phyloP scores from a whole-genome alignment of 2,329 filamentous ascomycete species.

The Stemphylium vesicarium region DNA sequence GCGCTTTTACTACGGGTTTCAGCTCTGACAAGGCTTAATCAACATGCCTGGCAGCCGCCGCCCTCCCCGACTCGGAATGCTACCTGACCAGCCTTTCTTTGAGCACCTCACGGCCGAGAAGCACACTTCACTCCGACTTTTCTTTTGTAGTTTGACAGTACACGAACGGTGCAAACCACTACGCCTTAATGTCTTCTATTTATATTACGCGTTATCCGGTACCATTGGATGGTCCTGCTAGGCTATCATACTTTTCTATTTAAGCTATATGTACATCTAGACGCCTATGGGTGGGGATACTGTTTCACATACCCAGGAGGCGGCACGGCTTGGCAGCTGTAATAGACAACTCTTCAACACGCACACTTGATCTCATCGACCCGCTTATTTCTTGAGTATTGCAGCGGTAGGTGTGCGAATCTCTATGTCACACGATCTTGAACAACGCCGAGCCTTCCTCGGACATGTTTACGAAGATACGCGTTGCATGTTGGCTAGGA shows the following conservation, averaged over 20 bases:
- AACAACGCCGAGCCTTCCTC: no score
- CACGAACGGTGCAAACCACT: slow-evolving; percentile 21
- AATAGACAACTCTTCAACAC: slow-evolving; percentile 35
- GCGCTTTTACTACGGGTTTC: slow-evolving; percentile 39
- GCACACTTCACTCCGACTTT: background rate
- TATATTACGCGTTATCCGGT: slow-evolving; percentile 31
- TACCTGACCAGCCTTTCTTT: slow-evolving; percentile 12
- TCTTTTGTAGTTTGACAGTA: slow-evolving; percentile 15
- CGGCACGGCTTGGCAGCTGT: slow-evolving; percentile 33
- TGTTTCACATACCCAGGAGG: slow-evolving; percentile 30
- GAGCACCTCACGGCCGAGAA: slow-evolving; percentile 19
- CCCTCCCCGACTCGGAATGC: background rate
- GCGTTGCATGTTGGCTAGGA: no score
- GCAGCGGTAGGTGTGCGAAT: background rate
- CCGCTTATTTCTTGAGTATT: background rate
- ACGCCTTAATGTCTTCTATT: slow-evolving; percentile 29
- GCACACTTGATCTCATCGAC: slow-evolving; percentile 5
- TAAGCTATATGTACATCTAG: slow-evolving; percentile 24
- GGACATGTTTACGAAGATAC: no score
- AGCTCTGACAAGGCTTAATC: slow-evolving; percentile 32
- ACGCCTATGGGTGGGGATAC: slow-evolving; percentile 21
- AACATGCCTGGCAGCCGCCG: slow-evolving; percentile 3
- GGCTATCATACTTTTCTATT: slow-evolving; percentile 14
- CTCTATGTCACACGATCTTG: background rate
- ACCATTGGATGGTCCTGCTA: slow-evolving; percentile 14